Evolutionary conservation across 805 yeast genomes (phyloP), one percentile per base, ranked within the genome.

Genomic region (Limtongia smithiae): DNA sequence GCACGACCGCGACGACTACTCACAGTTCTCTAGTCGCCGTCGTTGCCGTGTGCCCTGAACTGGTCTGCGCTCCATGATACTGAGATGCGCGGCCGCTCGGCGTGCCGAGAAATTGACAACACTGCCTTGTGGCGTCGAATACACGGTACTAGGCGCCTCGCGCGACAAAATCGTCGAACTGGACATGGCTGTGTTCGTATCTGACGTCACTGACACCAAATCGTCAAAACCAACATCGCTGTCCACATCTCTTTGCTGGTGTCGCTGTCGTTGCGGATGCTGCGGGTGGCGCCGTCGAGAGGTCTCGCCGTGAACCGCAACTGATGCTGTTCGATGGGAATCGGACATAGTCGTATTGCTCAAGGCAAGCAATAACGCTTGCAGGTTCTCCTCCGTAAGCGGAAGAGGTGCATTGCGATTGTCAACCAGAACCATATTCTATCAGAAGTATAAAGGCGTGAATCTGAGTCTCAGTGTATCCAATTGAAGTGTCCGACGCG

Each of bases 381-480:
- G 58, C 28, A 54, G 39, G 20, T 54, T 54, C 43, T 49, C 58
- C 28, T 54, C 58, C n/a, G 57, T 53, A 21, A 53, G 46, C 22
- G 53, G 57, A 37, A 48, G 46, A 12, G 48, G 46, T n/a, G 44
- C 30, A 4, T 28, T 35, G 30, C 39, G 40, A 27, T 46, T 44
- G 24, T 40, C 30, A 31, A 46, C 35, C 17, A 25, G 8, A 6
- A 30, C 24, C 43, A 39, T 39, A 14, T 14, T 31, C 6, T 5
- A 31, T 12, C n/a, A n/a, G 14, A 28, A 36, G 21, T 8, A 12
- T 8, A 34, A 17, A 34, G 8, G 25, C 40, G 11, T 4, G 14
- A 22, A 30, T 20, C 14, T 28, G 21, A 15, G 11, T 6, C 15
- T 21, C 21, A 15, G 17, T 22, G 20, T 11, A 18, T 37, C 34